Base-by-base conservation (phyloP, 2,329 filamentous ascomycete genomes). In the Talaromyces albobiverticillius region DNA sequence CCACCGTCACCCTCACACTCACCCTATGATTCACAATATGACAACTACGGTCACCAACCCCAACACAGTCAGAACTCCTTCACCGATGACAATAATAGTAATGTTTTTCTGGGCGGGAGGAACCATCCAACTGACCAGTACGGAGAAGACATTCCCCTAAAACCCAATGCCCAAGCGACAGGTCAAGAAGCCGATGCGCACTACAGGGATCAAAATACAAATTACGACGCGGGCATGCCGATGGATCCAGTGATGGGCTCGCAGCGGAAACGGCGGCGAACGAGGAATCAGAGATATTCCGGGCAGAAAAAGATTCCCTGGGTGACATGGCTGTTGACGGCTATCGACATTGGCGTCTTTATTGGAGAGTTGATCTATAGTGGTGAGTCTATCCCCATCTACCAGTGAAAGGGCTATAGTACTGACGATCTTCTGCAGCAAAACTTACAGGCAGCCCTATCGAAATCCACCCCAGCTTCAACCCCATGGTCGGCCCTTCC, bases 401-500 rank as follows among this genome's bases (percentile, higher is more conserved):
- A 36, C 10, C 10, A 8, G 4, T n/a, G 6, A 11, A 26, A 22
- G 11, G 9, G 8, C 10, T 10, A 18, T 2, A 29, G 25, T 4
- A 18, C 20, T 31, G 16, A 51, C 5, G 22, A 23, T 20, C 5
- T 26, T 26, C 25, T 25, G 34, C 10, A 55, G 53, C 80, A 50
- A 80, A 87, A 61, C 75, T 92, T 26, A 96, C 93, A 1, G 88
- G 88, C 51, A 87, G 87, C 0, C 83, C 75, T 3, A 78, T 79
- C 52, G 73, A 78, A 75, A 92, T 85, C 50, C 83, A 93, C 53
- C 94, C 94, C 1, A 81, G 80, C 14, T 95, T 99, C 76, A 99
- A 97, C 74, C 88, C 89, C 55, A 96, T 99, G 90, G 96, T 99
- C 66, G 94, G 94, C 0, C 94, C 94, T 1, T 96, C 92, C 4